Evolutionary conservation across 176 grass and related monocot species (phyloP).

Genomic region (Carex parvula): DNA sequence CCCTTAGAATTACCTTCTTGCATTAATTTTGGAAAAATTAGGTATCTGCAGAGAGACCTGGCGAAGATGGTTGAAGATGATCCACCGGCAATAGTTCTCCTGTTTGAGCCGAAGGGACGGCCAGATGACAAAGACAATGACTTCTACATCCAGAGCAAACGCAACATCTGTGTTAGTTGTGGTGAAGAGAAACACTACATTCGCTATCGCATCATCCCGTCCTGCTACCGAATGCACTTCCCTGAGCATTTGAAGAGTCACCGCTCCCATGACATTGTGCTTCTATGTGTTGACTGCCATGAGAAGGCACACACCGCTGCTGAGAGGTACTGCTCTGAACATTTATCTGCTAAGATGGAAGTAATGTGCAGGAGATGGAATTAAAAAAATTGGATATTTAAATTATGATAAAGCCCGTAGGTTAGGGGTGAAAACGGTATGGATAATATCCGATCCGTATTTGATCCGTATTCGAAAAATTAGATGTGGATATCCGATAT

Average conservation of each 20-base stretch:
- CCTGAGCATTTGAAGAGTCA: slow-evolving; percentile 98
- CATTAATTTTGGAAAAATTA: slow-evolving; percentile 27
- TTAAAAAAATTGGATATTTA: not conserved
- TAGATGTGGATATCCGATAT: too few species aligned
- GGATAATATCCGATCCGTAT: too few species aligned
- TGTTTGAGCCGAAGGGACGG: slow-evolving; percentile 96
- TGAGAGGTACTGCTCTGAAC: slow-evolving; percentile 37
- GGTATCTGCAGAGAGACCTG: slow-evolving; percentile 74
- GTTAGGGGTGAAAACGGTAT: not conserved
- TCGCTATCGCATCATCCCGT: slow-evolving; percentile 96
- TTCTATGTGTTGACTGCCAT: slow-evolving; percentile 91
- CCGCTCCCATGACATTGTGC: slow-evolving; percentile 95
- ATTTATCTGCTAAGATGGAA: not conserved
- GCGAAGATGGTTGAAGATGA: slow-evolving; percentile 74
- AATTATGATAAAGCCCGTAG: not conserved
- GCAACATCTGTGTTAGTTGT: slow-evolving; percentile 96
- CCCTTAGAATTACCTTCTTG: slow-evolving; percentile 8
- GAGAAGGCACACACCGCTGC: slow-evolving; percentile 81
- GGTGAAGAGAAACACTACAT: slow-evolving; percentile 93
- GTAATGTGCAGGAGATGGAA: not conserved
- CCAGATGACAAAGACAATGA: slow-evolving; percentile 95
- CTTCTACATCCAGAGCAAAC: slow-evolving; percentile 96
- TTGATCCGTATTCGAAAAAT: too few species aligned
- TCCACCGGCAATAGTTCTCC: slow-evolving; percentile 91
- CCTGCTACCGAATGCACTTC: slow-evolving; percentile 97